Percentiles rank a stretch among this genome's conserved stretches.
Conservation (phyloP, 2,329 filamentous ascomycete genomes). For the Sporothrix luriei region DNA sequence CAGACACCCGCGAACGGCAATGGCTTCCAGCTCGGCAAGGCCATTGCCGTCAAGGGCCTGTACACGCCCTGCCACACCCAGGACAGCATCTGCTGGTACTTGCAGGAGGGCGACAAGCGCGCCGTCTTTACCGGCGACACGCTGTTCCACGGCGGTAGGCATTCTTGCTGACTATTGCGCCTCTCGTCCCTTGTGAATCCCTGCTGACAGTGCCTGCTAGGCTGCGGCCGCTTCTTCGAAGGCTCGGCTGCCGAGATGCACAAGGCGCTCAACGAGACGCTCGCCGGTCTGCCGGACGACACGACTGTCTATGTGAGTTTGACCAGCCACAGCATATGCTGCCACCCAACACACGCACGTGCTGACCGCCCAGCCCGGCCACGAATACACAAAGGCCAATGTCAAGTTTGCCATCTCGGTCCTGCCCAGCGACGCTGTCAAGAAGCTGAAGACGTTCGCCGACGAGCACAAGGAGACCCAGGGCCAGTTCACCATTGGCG, state of each 20-base stretch:
- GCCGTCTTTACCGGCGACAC: slow-evolving; percentile 96
- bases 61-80: slow-evolving; percentile 98
- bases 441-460: slow-evolving; percentile 75
- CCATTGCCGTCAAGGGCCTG: slow-evolving; percentile 80
- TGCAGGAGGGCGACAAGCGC: slow-evolving; percentile 74
- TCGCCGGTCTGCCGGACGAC: slow-evolving; percentile 80
- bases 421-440: slow-evolving; percentile 71
- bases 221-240: slow-evolving; percentile 96
- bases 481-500: slow-evolving; percentile 93
- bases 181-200: not conserved
- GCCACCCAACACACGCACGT: not conserved
- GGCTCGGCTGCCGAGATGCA: slow-evolving; percentile 90
- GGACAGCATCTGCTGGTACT: slow-evolving; percentile 94
- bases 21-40: slow-evolving; percentile 75
- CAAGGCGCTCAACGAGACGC: slow-evolving; percentile 81
- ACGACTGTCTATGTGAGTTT: slow-evolving; percentile 80
- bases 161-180: not conserved
- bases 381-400: slow-evolving; percentile 98
- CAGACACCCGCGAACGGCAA: slow-evolving; percentile 74
- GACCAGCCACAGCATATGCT: slow-evolving; percentile 52
- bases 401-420: slow-evolving; percentile 84
- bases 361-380: slow-evolving; percentile 67
- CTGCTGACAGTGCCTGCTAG: slow-evolving; percentile 46
- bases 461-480: slow-evolving; percentile 83
- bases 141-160: slow-evolving; percentile 81